Evolutionary conservation across 2,329 filamentous ascomycete species (phyloP), one percentile per base, ranked within the genome.

Genomic region (Fusarium caatingaense): DNA sequence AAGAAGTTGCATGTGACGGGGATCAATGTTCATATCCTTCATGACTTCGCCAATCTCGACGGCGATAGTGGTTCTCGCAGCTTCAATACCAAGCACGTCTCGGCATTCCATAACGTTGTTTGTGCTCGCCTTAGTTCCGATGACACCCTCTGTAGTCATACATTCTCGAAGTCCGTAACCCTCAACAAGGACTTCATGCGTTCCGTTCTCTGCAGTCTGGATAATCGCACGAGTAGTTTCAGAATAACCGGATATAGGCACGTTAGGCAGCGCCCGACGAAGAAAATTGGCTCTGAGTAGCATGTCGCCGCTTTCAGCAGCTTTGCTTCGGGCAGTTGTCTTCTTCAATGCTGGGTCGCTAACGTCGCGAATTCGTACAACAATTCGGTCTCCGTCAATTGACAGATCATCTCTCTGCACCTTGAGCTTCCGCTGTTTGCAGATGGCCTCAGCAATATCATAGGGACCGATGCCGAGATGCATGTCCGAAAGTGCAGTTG

Each of bases 1-100:
- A 3, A 99, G 88, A 20, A 99, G 87, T 79, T 98, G 92, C 94
- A 99, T 98, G 83, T 99, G 96, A 59, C 96, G 92, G 46, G 94
- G 95, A 81, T 99, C 96, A 76, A 99, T 98, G 80, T 89, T 90
- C 94, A 99, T 98, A 78, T 91, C 90, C 37, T 89, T 89, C 94
- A 98, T 99, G 77, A 98, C 96, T 55, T 87, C 86, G 56, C 86
- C 87, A 75, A 99, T 98, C 83, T 99, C 96, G 47, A 88, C 84
- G 51, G 96, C 92, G 76, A 99, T 98, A 9, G 94, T 97, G 6
- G 87, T 88, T 64, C 95, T 90, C 5, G 96, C 96, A 1, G 96
- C 96, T 83, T 99, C 96, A 74, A 99, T 98, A 51, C 96, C 96
- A 6, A 99, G 88, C 0, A 98, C 91, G 25, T 96, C 90, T 37